A percentile compares a stretch with the other conserved stretches of the same genome.
Conservation (phyloP, 192 early-diverging fungal genomes). For the Umbelopsis ramanniana region DNA sequence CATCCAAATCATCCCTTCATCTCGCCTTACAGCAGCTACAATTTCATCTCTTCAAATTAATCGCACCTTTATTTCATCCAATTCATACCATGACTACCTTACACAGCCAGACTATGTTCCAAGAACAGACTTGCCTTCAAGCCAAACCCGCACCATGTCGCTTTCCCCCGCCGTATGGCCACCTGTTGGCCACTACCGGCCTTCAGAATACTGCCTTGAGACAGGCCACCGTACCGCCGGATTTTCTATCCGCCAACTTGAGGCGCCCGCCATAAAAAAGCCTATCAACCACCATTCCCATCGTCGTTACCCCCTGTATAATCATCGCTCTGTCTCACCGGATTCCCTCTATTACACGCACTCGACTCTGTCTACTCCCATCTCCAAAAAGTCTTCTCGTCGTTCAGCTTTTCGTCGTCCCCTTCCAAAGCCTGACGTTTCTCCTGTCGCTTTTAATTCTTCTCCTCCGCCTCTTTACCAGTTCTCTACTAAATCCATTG, state of each 20-base stretch:
- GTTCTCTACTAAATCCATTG: constrained; percentile 12
- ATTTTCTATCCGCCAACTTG: constrained; percentile 20
- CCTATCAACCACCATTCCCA: not conserved
- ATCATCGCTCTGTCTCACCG: constrained; percentile 13
- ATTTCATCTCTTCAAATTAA: constrained; percentile 1
- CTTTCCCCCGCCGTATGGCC: constrained; percentile 17
- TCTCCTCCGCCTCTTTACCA: constrained; percentile 11
- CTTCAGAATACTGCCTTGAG: constrained; percentile 10
- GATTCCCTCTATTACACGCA: constrained; percentile 20
- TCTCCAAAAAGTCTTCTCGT: constrained; percentile 9
- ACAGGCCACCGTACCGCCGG: not conserved
- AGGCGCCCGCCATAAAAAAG: constrained; percentile 14
- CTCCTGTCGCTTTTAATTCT: constrained; percentile 13
- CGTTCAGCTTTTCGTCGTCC: constrained; percentile 6
- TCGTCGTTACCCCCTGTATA: constrained; percentile 4
- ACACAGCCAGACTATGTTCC: constrained; percentile 6
- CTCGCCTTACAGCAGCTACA: not conserved
- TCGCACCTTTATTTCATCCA: constrained; percentile 5
- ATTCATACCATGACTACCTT: constrained; percentile 4
- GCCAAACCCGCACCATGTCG: constrained; percentile 2
- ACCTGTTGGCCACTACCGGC: not conserved
- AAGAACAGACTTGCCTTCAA: constrained; percentile 8
- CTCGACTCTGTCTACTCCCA: constrained; percentile 6
- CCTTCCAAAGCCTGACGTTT: not conserved
- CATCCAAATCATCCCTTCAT: not conserved